Evolutionary conservation across 2,329 filamentous ascomycete species (phyloP).

Genomic region (Xylaria digitata): DNA sequence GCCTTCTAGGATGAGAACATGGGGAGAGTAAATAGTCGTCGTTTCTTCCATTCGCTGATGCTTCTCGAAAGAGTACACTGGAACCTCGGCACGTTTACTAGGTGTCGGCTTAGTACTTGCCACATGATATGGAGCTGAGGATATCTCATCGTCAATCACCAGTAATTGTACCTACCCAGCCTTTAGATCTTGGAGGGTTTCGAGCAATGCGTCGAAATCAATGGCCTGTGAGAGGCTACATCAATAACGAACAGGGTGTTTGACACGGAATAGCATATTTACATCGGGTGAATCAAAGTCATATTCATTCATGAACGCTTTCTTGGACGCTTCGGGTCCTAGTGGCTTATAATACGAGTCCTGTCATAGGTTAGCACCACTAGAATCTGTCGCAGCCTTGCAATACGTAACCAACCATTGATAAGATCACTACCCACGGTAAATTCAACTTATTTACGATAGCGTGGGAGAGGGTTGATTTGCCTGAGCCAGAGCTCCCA

Average conservation of each 20-base stretch:
- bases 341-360: constrained; percentile 98
- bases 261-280: constrained; percentile 40
- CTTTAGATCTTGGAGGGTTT: constrained; percentile 85
- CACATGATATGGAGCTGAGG: not conserved
- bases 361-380: constrained; percentile 58
- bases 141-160: constrained; percentile 7
- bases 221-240: constrained; percentile 68
- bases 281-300: constrained; percentile 93
- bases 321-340: constrained; percentile 78
- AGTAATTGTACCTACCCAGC: constrained; percentile 72
- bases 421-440: constrained; percentile 97
- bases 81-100: constrained; percentile 89
- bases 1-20: constrained; percentile 93
- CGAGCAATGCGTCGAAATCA: constrained; percentile 89
- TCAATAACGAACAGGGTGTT: constrained; percentile 40
- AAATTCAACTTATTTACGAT: constrained; percentile 91
- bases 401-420: constrained; percentile 74
- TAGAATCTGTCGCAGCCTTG: constrained; percentile 29
- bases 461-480: constrained; percentile 91
- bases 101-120: constrained; percentile 31
- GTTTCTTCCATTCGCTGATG: constrained; percentile 84
- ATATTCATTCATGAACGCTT: constrained; percentile 90
- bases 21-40: constrained; percentile 92
- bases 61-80: constrained; percentile 93
- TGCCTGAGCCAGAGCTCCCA: constrained; percentile 93